Evolutionary conservation across 495 filamentous ascomycete genomes (phyloP).

Genomic region (Hypoxylon trugodes): DNA sequence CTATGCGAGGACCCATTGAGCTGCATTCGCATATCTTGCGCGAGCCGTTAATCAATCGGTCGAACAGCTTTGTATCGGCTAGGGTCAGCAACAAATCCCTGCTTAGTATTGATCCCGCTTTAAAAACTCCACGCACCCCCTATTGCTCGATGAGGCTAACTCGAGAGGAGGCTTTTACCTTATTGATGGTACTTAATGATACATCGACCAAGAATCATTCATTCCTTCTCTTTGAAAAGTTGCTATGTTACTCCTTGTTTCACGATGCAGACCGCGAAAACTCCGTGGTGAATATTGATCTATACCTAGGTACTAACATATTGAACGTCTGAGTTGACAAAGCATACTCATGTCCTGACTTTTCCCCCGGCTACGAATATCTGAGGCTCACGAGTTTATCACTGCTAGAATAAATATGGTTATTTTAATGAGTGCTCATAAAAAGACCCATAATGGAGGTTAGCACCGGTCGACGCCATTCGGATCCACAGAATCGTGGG

Average conservation of each 20-base stretch:
- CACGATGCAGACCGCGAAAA: neutral
- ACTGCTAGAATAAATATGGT: neutral
- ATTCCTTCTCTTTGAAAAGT: neutral
- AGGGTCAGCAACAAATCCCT: slow-evolving; percentile 26
- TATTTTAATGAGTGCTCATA: slow-evolving; percentile 4
- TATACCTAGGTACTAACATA: too few relatives aligned
- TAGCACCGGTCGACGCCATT: slow-evolving; percentile 6
- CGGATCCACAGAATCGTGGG: slow-evolving; percentile 28
- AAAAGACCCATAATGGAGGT: slow-evolving; percentile 7
- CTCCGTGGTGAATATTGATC: slow-evolving; percentile 6
- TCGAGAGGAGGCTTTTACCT: slow-evolving; percentile 1
- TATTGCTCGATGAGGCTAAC: slow-evolving; percentile 30
- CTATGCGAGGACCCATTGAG: slow-evolving; percentile 34
- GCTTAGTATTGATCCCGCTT: slow-evolving; percentile 1
- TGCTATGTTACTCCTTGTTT: neutral
- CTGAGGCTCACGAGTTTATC: slow-evolving; percentile 7
- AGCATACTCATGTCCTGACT: too few relatives aligned
- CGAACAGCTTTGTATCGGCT: slow-evolving; percentile 27
- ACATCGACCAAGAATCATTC: slow-evolving; percentile 7
- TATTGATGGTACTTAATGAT: slow-evolving; percentile 12
- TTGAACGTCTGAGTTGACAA: too few relatives aligned
- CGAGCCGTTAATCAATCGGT: slow-evolving; percentile 33
- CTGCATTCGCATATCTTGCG: slow-evolving; percentile 37
- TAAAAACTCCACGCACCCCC: slow-evolving; percentile 11
- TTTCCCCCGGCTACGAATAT: neutral